These are phyloP conservation scores for Peronospora farinosa DNA, from an alignment of 352 stramenopile species.

Conservation along the genomic window DNA sequence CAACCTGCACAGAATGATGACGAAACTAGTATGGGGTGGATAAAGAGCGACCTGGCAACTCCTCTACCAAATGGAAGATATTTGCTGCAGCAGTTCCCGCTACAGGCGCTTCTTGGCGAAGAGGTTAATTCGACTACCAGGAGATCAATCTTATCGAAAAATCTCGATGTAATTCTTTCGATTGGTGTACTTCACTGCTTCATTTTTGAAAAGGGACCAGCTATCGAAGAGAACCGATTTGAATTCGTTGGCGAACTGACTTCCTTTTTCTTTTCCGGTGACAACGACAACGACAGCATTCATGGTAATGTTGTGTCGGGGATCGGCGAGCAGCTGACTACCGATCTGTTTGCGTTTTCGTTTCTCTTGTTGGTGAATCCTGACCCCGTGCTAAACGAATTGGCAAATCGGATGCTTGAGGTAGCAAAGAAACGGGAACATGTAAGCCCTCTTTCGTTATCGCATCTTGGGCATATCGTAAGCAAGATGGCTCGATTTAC, in stretches of 20 bases:
- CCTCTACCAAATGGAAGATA: conserved; percentile 20
- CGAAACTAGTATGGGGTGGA: conserved; percentile 19
- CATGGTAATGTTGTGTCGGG: conserved; percentile 9
- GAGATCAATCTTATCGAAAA: conserved; percentile 22
- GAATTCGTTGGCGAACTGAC: conserved; percentile 34
- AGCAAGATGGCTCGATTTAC: conserved; percentile 65
- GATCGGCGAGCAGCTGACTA: conserved; percentile 54
- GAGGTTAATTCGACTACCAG: conserved; percentile 14
- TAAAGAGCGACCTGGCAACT: conserved; percentile 12
- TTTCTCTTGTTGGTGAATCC: conserved; percentile 40
- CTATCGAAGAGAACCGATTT: conserved; percentile 17
- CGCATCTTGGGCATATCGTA: conserved; percentile 53
- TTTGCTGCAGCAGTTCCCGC: conserved; percentile 35
- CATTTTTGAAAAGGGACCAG: conserved; percentile 16
- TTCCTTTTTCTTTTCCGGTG: conserved; percentile 22
- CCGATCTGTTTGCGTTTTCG: conserved; percentile 64
- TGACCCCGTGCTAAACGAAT: conserved; percentile 27
- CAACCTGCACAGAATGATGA: conserved; percentile 3
- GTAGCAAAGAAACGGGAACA: conserved; percentile 44
- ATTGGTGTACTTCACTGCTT: conserved; percentile 41
- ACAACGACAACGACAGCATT: neutral
- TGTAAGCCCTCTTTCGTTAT: conserved; percentile 36
- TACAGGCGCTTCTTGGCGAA: conserved; percentile 25
- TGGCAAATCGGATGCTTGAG: conserved; percentile 39
- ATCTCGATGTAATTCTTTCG: conserved; percentile 48